phyloP scores from a whole-genome alignment of 352 stramenopile species.

The Pythium diclinum region DNA sequence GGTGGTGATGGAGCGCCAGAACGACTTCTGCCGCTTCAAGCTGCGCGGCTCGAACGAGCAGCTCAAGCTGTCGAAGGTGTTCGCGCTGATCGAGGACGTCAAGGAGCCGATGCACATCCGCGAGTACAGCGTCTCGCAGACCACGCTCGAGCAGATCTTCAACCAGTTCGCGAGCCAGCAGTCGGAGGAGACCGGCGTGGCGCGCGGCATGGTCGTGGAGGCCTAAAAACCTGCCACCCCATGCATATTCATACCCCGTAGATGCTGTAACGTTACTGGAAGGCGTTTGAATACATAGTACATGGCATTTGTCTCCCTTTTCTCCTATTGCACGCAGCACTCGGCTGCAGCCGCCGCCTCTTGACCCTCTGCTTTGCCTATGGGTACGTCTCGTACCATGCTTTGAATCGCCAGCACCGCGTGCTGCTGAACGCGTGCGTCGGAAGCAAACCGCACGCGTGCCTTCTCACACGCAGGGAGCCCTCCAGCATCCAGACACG shows the following conservation, averaged over 20 bases:
- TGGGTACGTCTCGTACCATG: constrained; percentile 27
- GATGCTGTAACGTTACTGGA: neutral
- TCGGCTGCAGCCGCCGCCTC: neutral
- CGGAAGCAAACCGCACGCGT: constrained; percentile 39
- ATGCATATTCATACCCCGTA: constrained; percentile 1
- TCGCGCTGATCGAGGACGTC: constrained; percentile 58
- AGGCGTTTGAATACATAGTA: neutral
- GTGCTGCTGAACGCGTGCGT: constrained; percentile 54
- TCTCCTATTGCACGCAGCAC: constrained; percentile 16
- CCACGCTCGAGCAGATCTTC: constrained; percentile 92
- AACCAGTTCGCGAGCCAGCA: constrained; percentile 87
- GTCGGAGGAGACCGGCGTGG: constrained; percentile 56
- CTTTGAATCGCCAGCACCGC: constrained; percentile 42
- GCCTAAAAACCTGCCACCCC: neutral
- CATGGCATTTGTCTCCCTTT: neutral
- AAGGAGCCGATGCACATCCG: constrained; percentile 52
- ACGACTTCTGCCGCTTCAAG: constrained; percentile 70
- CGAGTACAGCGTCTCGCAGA: constrained; percentile 88
- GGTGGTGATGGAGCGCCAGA: constrained; percentile 54
- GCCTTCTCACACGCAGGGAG: constrained; percentile 52
- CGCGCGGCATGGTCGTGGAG: constrained; percentile 31
- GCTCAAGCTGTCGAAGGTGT: constrained; percentile 59
- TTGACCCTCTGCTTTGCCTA: neutral
- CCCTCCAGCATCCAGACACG: constrained; percentile 48
- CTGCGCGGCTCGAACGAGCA: constrained; percentile 35